phyloP scores from a whole-genome alignment of 768 basidiomycete species.

The Sarcomyxa edulis region DNA sequence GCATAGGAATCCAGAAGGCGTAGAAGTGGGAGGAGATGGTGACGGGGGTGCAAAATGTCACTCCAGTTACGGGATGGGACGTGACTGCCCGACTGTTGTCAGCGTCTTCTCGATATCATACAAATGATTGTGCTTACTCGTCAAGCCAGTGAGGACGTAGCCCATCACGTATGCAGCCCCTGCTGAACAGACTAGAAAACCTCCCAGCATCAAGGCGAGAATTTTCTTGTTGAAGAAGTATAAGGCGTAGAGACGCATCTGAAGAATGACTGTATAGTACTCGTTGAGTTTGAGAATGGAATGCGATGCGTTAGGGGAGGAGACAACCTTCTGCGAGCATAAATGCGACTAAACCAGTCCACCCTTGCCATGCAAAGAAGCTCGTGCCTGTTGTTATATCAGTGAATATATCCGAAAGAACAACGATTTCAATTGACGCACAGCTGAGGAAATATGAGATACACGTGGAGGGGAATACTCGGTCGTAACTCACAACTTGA shows the following conservation, averaged over 20 bases:
- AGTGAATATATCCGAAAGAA: neutral
- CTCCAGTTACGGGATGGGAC: slow-evolving; percentile 12
- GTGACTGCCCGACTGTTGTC: slow-evolving; percentile 15
- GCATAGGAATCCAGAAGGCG: slow-evolving; percentile 57
- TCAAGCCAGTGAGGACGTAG: slow-evolving; percentile 29
- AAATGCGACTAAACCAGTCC: slow-evolving; percentile 49
- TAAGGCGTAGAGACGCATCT: slow-evolving; percentile 59
- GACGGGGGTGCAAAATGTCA: slow-evolving; percentile 37
- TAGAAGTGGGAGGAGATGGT: slow-evolving; percentile 39
- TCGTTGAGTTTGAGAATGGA: slow-evolving; percentile 1
- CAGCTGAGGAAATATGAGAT: neutral
- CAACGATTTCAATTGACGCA: neutral
- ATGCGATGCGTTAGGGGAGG: neutral
- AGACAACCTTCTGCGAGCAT: slow-evolving; percentile 49
- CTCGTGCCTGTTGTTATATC: slow-evolving; percentile 29
- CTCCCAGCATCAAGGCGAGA: slow-evolving; percentile 36
- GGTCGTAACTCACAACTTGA: slow-evolving; percentile 25
- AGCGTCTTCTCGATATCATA: neutral
- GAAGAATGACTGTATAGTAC: slow-evolving; percentile 41
- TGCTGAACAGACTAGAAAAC: slow-evolving; percentile 33
- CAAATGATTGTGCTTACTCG: slow-evolving; percentile 24
- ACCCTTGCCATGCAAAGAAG: slow-evolving; percentile 59
- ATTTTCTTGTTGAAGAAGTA: slow-evolving; percentile 49
- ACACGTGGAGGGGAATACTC: neutral
- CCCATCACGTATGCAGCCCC: slow-evolving; percentile 46